Evolutionary conservation across 1,284 basidiomycete genomes (phyloP).

Genomic region (Naganishia sp.): DNA sequence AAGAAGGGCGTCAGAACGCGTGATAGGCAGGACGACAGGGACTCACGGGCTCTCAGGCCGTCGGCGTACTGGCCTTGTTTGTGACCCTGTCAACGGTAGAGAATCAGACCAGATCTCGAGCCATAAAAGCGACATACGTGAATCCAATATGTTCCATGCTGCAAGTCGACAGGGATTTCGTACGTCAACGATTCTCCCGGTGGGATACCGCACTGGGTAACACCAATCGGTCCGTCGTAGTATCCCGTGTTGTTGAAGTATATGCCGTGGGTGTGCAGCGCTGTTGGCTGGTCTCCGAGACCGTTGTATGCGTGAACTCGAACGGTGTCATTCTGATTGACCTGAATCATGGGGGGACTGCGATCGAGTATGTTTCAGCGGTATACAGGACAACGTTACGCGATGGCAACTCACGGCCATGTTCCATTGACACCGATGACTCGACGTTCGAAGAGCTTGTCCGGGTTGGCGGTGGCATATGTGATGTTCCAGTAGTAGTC

Average conservation of each 20-base stretch:
- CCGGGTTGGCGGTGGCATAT: constrained; percentile 53
- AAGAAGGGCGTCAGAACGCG: not conserved
- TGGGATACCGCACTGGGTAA: constrained; percentile 88
- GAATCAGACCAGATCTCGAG: not conserved
- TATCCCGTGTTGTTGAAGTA: constrained; percentile 82
- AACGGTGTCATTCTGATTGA: constrained; percentile 71
- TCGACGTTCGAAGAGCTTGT: constrained; percentile 61
- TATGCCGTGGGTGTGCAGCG: constrained; percentile 83
- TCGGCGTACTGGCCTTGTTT: constrained; percentile 77
- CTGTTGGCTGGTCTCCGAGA: constrained; percentile 56
- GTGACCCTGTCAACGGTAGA: constrained; percentile 35
- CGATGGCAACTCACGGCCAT: constrained; percentile 75
- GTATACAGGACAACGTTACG: not conserved
- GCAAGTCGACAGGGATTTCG: constrained; percentile 72
- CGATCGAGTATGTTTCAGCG: not conserved
- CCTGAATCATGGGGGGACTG: constrained; percentile 75
- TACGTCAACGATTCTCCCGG: constrained; percentile 73
- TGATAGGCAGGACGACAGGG: constrained; percentile 1
- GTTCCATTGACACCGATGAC: constrained; percentile 84
- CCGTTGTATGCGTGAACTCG: constrained; percentile 71
- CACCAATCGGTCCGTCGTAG: constrained; percentile 81
- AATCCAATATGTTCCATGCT: constrained; percentile 85
- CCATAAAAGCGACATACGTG: constrained; percentile 62
- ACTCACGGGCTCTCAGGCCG: constrained; percentile 49
- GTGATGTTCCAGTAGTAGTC: constrained; percentile 56